These are phyloP conservation scores for Aspergillus puulaauensis DNA, from an alignment of 2,329 filamentous ascomycete species.

Conservation along the genomic window DNA sequence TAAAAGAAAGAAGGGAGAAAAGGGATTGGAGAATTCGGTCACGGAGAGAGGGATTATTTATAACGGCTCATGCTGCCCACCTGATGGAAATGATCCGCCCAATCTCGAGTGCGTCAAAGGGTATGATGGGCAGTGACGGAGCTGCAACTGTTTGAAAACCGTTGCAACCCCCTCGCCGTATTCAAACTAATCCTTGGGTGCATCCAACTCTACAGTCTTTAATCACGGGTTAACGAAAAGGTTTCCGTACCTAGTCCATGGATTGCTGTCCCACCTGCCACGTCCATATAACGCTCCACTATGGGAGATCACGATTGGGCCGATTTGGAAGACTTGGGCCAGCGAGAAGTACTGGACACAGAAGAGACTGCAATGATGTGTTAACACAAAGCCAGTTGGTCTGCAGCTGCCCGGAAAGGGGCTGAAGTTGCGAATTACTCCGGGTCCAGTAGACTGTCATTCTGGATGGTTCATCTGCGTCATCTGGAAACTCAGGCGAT, in stretches of 20 bases:
- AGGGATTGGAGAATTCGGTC: slow-evolving; percentile 6
- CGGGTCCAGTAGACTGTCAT: neutral
- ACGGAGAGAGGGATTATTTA: slow-evolving; percentile 13
- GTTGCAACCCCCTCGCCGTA: slow-evolving; percentile 3
- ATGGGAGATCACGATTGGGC: slow-evolving; percentile 7
- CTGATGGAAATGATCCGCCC: slow-evolving; percentile 18
- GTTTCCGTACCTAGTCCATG: slow-evolving; percentile 2
- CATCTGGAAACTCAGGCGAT: neutral
- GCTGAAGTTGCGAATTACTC: neutral
- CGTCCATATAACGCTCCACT: slow-evolving; percentile 18
- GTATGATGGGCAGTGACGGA: slow-evolving; percentile 18
- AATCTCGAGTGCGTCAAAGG: slow-evolving; percentile 16
- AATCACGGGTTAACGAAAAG: slow-evolving; percentile 4
- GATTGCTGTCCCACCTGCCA: slow-evolving; percentile 19
- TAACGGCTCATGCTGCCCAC: slow-evolving; percentile 17
- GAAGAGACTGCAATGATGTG: neutral
- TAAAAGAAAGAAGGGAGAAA: neutral
- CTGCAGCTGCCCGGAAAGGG: slow-evolving; percentile 4
- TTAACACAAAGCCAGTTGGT: neutral
- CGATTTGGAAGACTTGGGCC: slow-evolving; percentile 8
- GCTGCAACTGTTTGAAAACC: slow-evolving; percentile 8
- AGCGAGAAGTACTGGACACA: neutral
- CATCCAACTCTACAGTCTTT: slow-evolving; percentile 2
- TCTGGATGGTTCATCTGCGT: neutral
- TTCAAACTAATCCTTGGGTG: slow-evolving; percentile 11